Conservation (phyloP, 129 eudicot genomes). For the Centrapalus pauciflorus region DNA sequence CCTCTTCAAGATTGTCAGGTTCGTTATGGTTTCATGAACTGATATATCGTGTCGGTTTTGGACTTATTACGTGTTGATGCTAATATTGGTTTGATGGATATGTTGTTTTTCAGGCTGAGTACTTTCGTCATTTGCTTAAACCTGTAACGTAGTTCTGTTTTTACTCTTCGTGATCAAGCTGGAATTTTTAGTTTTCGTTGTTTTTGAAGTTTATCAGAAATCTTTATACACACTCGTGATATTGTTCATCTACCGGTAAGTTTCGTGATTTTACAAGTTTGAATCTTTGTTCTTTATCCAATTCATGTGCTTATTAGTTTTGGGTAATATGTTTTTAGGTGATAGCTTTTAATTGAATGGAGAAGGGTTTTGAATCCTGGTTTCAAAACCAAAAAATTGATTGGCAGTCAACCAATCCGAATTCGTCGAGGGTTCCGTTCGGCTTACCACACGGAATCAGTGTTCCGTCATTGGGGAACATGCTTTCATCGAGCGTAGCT, state of each 20-base stretch:
- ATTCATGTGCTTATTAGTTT: constrained; percentile 3
- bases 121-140: constrained; percentile 82
- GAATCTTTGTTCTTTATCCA: neutral
- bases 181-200: constrained; percentile 41
- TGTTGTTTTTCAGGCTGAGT: constrained; percentile 74
- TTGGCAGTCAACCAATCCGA: constrained; percentile 24
- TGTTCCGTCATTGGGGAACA: constrained; percentile 29
- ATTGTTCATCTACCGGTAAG: constrained; percentile 33
- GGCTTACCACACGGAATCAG: constrained; percentile 26
- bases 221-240: constrained; percentile 19
- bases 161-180: constrained; percentile 44
- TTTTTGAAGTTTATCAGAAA: constrained; percentile 38
- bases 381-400: constrained; percentile 39
- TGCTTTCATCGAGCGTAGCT: constrained; percentile 19
- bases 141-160: constrained; percentile 83
- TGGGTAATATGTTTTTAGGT: constrained; percentile 31
- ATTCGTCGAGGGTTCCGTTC: constrained; percentile 32
- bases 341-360: constrained; percentile 58
- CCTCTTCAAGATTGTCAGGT: constrained; percentile 97
- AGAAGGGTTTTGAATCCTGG: constrained; percentile 49
- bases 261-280: neutral
- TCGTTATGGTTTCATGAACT: constrained; percentile 5
- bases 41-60: neutral
- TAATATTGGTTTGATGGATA: constrained; percentile 18
- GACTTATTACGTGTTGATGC: neutral